Evolutionary conservation across 1,284 basidiomycete genomes (phyloP).

Genomic region (Papiliotrema nemorosa): DNA sequence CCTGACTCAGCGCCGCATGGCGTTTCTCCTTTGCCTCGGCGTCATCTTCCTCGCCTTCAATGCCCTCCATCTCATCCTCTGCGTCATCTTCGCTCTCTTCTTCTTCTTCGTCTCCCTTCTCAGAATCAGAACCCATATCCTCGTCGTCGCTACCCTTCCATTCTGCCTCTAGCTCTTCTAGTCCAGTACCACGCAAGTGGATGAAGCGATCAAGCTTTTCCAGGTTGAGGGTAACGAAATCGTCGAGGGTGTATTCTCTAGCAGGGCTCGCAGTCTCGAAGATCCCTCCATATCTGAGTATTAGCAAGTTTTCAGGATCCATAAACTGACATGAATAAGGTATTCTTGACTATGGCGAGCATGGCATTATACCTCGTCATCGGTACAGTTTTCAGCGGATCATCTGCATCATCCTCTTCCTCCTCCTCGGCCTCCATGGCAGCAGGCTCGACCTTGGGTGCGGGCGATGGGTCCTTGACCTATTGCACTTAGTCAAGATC

Average conservation of each 20-base stretch:
- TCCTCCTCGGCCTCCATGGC: slow-evolving; percentile 38
- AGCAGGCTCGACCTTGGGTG: neutral
- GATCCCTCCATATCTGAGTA: slow-evolving; percentile 75
- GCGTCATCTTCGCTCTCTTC: slow-evolving; percentile 43
- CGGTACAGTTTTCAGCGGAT: slow-evolving; percentile 67
- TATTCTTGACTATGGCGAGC: slow-evolving; percentile 81
- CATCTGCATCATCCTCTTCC: slow-evolving; percentile 58
- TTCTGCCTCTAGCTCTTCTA: slow-evolving; percentile 56
- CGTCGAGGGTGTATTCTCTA: slow-evolving; percentile 79
- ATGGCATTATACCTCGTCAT: slow-evolving; percentile 86
- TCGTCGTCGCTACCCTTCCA: slow-evolving; percentile 59
- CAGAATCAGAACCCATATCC: slow-evolving; percentile 51
- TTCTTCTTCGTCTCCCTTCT: slow-evolving; percentile 55
- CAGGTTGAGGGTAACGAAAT: slow-evolving; percentile 70
- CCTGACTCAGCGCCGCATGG: slow-evolving; percentile 23
- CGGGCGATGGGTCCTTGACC: no score
- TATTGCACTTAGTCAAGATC: no score
- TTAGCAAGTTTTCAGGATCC: slow-evolving; percentile 5
- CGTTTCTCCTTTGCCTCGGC: slow-evolving; percentile 23
- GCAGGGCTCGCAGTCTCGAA: slow-evolving; percentile 64
- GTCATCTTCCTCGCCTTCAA: slow-evolving; percentile 27
- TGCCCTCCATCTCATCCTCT: slow-evolving; percentile 33
- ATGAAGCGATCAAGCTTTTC: slow-evolving; percentile 75
- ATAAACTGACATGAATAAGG: slow-evolving; percentile 69
- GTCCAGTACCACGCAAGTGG: slow-evolving; percentile 66